Evolutionary conservation across 1,139 yeast species (phyloP), one percentile per base, ranked within the genome.

Genomic region (Suhomyces guaymorum): DNA sequence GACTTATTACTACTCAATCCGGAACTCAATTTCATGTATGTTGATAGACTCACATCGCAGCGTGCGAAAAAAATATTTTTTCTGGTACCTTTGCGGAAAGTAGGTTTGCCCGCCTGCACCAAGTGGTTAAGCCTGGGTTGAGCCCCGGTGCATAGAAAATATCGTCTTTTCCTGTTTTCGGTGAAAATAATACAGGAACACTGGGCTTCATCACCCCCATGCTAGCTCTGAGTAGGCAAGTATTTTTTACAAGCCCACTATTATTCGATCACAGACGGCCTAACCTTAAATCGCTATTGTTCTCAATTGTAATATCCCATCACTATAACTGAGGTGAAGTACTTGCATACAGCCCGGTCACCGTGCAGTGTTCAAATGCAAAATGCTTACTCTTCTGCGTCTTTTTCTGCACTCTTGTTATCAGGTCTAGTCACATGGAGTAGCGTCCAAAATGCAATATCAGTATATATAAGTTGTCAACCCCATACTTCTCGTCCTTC

Each of bases 371-470:
- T 31, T 27, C 34, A 28, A 28, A 24, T 28, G n/a, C n/a, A n/a
- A n/a, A n/a, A n/a, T n/a, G n/a, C 32, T 24, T 21, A 25, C 7
- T 10, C 23, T 28, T 29, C 28, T 23, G 27, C 27, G 27, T 27
- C 29, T 26, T 31, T 30, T 31, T 35, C 26, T n/a, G n/a, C n/a
- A 17, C 21, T 28, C 18, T 35, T 23, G 39, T 33, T 37, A 37
- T 37, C 37, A 28, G 32, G 28, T 17, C 31, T 28, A 31, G 41
- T 38, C 41, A 38, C 41, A 38, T 38, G 41, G 30, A 28, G 21
- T 9, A n/a, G n/a, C n/a, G n/a, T 24, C 15, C 15, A 19, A 19
- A 19, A 20, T 28, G 20, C 17, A 17, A 22, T 20, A 25, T 22
- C 31, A 14, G 21, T 33, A 33, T 37, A 37, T 37, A 37, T 37